These are phyloP conservation scores for Ophioceras dolichostomum DNA, from an alignment of 2,329 filamentous ascomycete genomes.

Conservation along the genomic window DNA sequence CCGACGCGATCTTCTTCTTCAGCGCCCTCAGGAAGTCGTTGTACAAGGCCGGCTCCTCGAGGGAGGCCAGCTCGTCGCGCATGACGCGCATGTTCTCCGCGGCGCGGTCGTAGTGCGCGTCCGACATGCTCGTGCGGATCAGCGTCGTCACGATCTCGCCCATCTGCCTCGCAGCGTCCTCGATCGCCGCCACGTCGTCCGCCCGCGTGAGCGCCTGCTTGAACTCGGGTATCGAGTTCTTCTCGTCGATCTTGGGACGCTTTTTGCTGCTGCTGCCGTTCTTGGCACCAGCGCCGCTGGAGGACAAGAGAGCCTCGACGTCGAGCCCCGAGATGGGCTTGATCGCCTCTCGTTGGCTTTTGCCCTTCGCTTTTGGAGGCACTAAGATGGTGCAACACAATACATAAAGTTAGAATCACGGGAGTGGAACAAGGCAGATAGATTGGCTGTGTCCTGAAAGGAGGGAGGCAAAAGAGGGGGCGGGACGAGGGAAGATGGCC, in stretches of 20 bases:
- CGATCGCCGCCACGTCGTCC: slow-evolving; percentile 47
- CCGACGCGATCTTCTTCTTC: slow-evolving; percentile 59
- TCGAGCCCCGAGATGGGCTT: slow-evolving; percentile 88
- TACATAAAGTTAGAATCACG: too few relatives aligned
- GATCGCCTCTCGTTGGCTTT: slow-evolving; percentile 53
- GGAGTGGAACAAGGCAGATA: too few relatives aligned
- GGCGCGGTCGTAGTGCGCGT: slow-evolving; percentile 60
- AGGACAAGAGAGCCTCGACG: slow-evolving; percentile 66
- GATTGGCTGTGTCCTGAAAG: too few relatives aligned
- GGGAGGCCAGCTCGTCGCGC: slow-evolving; percentile 60
- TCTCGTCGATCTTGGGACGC: slow-evolving; percentile 30
- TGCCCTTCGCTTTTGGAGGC: slow-evolving; percentile 65
- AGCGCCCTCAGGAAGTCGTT: slow-evolving; percentile 61
- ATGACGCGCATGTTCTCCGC: slow-evolving; percentile 67
- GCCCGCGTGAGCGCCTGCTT: slow-evolving; percentile 60
- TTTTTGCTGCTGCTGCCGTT: slow-evolving; percentile 12
- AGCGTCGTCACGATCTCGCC: slow-evolving; percentile 54
- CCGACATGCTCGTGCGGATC: slow-evolving; percentile 62
- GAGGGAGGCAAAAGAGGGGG: too few relatives aligned
- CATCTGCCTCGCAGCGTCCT: slow-evolving; percentile 64
- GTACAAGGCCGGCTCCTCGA: slow-evolving; percentile 66
- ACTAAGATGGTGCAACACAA: slow-evolving; percentile 46
- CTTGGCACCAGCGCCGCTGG: too few relatives aligned
- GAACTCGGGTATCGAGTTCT: slow-evolving; percentile 84
- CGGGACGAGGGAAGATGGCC: background rate